Evolutionary conservation across 805 yeast species (phyloP).

Genomic region (Novakomyces olei): DNA sequence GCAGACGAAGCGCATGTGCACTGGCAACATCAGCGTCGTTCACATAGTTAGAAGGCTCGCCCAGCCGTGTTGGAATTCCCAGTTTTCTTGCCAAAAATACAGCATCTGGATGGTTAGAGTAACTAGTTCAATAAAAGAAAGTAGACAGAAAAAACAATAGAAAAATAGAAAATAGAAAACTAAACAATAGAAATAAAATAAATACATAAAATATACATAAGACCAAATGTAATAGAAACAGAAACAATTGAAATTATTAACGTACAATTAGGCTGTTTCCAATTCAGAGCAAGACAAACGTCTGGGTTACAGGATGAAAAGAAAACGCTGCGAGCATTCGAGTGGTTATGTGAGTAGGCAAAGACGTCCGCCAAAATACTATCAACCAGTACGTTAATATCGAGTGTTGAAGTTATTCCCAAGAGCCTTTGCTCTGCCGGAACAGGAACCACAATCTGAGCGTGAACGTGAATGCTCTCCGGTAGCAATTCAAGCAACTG

Average conservation of each 20-base stretch:
- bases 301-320: conserved; percentile 71
- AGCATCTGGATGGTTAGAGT: conserved; percentile 22
- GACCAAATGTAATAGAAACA: conserved; percentile 18
- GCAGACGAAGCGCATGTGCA: conserved; percentile 14
- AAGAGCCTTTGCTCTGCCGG: conserved; percentile 6
- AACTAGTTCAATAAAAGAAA: conserved; percentile 14
- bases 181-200: too few species aligned
- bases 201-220: conserved; percentile 20
- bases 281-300: conserved; percentile 80
- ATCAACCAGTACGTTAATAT: conserved; percentile 59
- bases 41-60: too few species aligned
- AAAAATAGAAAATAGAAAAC: too few species aligned
- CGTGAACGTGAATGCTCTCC: neutral
- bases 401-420: too few species aligned
- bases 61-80: too few species aligned
- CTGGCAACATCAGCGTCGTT: too few species aligned
- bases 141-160: neutral
- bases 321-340: too few species aligned
- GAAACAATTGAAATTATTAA: conserved; percentile 55
- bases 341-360: too few species aligned
- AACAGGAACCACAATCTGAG: conserved; percentile 7
- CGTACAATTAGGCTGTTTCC: conserved; percentile 98
- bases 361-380: conserved; percentile 40
- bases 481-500: neutral
- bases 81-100: neutral